Base-by-base conservation (phyloP, 306 rosid genomes). In the Acacia crassicarpa region DNA sequence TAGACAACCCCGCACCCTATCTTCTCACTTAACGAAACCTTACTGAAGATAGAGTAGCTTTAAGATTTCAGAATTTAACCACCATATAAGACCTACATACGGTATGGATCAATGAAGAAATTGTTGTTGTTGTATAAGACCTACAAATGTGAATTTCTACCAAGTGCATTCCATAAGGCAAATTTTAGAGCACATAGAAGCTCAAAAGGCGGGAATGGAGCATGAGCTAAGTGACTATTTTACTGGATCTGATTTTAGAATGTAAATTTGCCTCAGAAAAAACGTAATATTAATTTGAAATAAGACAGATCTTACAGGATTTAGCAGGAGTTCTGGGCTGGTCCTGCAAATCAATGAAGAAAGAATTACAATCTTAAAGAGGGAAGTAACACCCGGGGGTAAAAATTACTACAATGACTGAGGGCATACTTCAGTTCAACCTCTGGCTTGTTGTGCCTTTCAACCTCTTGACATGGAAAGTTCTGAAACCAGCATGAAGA, bases 401-500 rank as follows among this genome's bases (percentile, higher is more conserved):
- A 63, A 72, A 72, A 78, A 82, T 71, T 45, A 72, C 16, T 11
- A 78, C 65, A 78, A 59, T 19, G n/a, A 7, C 20, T 13, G 20
- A 35, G 72, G 59, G 78, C 90, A 67, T 91, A 95, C 99, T 95
- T 92, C 69, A 95, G 92, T 83, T 95, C 99, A 72, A 95, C 96
- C 83, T 93, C 98, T 0, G 97, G 99, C 84, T 95, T 95, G 97
- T 95, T 95, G 84, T 95, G 99, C 88, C 99, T 87, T 82, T 95
- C 99, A 53, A 95, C 99, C 89, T 95, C 99, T 89, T 95, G 99
- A 73, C 99, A 95, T 71, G 98, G 99, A 61, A 95, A 95, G 81
- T 93, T 95, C 98, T 93, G 93, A 81, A 83, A 53, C 33, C 75
- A 78, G 10, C 45, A 75, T 14, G 16, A 48, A 44, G 23, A 51